Evolutionary conservation across 139 green algal genomes (phyloP), one percentile per base, ranked within the genome.

Genomic region (Tetradesmus lagerheimii): DNA sequence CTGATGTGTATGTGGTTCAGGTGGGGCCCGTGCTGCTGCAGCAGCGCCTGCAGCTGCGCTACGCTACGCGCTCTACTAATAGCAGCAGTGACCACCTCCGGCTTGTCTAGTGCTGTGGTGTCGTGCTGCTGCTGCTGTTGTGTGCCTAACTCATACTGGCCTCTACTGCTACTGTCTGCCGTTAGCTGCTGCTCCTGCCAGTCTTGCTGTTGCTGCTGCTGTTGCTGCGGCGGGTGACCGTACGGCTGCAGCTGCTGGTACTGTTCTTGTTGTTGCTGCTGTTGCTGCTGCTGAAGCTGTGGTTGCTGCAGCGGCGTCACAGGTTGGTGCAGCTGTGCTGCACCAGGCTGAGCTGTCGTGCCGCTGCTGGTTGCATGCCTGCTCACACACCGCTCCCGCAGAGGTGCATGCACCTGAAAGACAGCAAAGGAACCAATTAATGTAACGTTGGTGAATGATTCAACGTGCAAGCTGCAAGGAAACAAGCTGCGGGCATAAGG

Each of bases 1-100:
- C 41, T 64, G n/a, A 84, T 38, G 45, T 90, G 86, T 57, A 90
- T 85, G 75, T 77, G 75, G 47, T 90, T 90, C 38, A 90, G 50
- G 12, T 25, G 4, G 1, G 43, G 39, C 4, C 45, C 86, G 45
- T 90, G 35, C 18, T 9, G 8, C 1, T 50, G 9, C 75, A 90
- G 64, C 34, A 85, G 34, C 25, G 37, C 74, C n/a, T 84, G 43
- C 16, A 90, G 47, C 86, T 90, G 35, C 4, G 12, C 47, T 29
- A 85, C 43, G 34, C 75, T 90, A 47, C 64, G 29, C 6, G 83
- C 62, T 0, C 31, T 20, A 3, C 41, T 62, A 38, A 88, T 80
- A 25, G 64, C 64, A 41, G 62, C 62, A 64, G 83, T 88, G 38
- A 88, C 18, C 37, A 18, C 29, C 57, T 38, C 53, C 9, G 82